Base-by-base conservation (phyloP, 345 rosid genomes). In the Eutrema japonicum region DNA sequence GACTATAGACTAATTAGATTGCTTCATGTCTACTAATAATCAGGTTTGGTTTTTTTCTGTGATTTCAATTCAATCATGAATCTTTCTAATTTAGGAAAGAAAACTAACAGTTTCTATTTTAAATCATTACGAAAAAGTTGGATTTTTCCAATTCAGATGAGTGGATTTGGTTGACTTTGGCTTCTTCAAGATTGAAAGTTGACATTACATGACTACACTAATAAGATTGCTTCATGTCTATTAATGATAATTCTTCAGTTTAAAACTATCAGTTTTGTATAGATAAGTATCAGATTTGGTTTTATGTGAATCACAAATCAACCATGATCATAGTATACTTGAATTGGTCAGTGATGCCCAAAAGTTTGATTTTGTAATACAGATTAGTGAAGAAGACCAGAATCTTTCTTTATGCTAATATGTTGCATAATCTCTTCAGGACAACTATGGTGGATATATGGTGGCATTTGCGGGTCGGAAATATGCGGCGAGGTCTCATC, bases 381-480 rank as follows among this genome's bases (percentile, higher is more conserved):
- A 13, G 49, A n/a, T 52, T 52, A 3, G 14, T 52, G 57, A 29
- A 11, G n/a, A 29, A 2, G 10, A 52, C 14, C 33, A 12, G 9
- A 30, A 30, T 54, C 38, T 45, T 43, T 45, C 49, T 12, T 43
- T 13, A 13, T 12, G 16, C 13, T 1, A 4, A 7, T 5, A 8
- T 45, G 58, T 37, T 68, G 47, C 27, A 16, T 54, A 46, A 45
- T 45, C 9, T 69, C 35, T 43, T 45, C 67, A 81, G 79, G 81
- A 81, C 46, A 68, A 42, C 48, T 79, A 38, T 68, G 72, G 81
- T 47, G 77, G 78, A 45, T 75, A 90, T 66, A 92, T 92, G 95
- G 98, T 92, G 10, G 98, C 96, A 71, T 92, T 92, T 76, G 93
- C 95, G 29, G 98, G 96, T 68, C 83, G 92, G 41, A 93, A 86